Base-by-base conservation (phyloP, 768 basidiomycete genomes). In the Rhodotorula sphaerocarpa region DNA sequence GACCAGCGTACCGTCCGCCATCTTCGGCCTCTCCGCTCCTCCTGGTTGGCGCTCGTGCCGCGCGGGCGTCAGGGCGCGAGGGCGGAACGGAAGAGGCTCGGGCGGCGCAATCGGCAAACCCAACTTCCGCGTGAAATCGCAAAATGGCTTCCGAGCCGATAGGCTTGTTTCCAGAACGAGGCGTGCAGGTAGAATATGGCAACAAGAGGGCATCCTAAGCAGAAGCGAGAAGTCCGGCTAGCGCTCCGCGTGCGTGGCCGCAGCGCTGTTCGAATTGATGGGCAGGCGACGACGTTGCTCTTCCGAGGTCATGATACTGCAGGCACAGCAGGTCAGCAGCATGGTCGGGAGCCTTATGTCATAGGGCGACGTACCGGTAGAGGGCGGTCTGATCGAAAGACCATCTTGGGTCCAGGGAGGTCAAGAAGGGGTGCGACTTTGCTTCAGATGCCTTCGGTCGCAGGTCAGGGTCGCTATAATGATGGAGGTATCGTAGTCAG, bases 371-470 rank as follows among this genome's bases (percentile, higher is more conserved):
- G 30, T 28, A 55, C 63, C 39, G 28, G 25, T 57, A 64, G 1
- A 69, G 57, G 0, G 50, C 39, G 6, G 63, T 69, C 27, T 65
- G 43, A 5, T 53, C 47, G 64, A 71, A 73, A 18, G 50, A 44
- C 64, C 66, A 73, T 43, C 34, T 54, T 0, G 54, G 39, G 25
- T 57, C 46, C 16, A 70, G 43, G 23, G 50, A 25, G 11, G 42
- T 21, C 20, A 73, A 54, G 69, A 71, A 73, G 1, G 61, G 61
- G 55, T 73, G 67, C 14, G 42, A 61, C 30, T 68, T 53, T 18
- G 70, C 66, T 39, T 67, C 62, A 1, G 57, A 39, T 0, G 72
- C 72, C 23, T 52, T 62, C 16, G 72, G 72, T 20, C 72, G 58
- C 6, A 33, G 20, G 16, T 55, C 66, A 6, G 72, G 59, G 31